These are phyloP conservation scores for Colletotrichum siamense DNA, from an alignment of 2,329 filamentous ascomycete genomes.

Conservation along the genomic window DNA sequence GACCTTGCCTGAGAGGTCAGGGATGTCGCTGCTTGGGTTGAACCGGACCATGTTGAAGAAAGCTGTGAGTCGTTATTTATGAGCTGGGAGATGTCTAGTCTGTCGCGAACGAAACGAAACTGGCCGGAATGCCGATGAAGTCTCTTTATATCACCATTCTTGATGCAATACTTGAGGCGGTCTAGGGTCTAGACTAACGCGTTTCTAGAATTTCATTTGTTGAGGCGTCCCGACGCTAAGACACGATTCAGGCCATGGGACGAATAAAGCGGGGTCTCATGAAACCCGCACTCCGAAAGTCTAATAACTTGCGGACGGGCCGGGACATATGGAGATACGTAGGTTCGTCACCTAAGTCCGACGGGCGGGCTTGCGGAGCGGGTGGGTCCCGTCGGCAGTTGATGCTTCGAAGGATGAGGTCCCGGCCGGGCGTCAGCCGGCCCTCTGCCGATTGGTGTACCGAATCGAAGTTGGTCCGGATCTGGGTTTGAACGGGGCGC, in stretches of 20 bases:
- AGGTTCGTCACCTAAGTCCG: not conserved
- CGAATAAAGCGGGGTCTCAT: not conserved
- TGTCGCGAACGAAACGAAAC: not conserved
- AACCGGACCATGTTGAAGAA: conserved; percentile 2
- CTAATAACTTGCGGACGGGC: not conserved
- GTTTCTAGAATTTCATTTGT: not conserved
- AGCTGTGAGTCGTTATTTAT: not conserved
- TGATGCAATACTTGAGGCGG: not conserved
- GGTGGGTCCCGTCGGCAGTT: not conserved
- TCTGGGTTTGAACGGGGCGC: not conserved
- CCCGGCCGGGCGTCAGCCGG: not conserved
- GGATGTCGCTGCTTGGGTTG: conserved; percentile 11
- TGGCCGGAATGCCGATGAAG: not conserved
- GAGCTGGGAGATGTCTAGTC: not conserved
- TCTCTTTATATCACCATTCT: not conserved
- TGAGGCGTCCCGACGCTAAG: not conserved
- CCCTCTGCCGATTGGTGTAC: not conserved
- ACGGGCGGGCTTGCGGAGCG: not conserved
- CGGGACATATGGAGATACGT: not conserved
- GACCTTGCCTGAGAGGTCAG: conserved; percentile 29
- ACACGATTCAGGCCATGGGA: not conserved
- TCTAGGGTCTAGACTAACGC: not conserved
- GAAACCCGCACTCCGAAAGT: conserved; percentile 1
- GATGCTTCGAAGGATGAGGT: not conserved
- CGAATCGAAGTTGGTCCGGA: not conserved